phyloP scores from a whole-genome alignment of 179 eudicot genomes.

The Spinacia oleracea region DNA sequence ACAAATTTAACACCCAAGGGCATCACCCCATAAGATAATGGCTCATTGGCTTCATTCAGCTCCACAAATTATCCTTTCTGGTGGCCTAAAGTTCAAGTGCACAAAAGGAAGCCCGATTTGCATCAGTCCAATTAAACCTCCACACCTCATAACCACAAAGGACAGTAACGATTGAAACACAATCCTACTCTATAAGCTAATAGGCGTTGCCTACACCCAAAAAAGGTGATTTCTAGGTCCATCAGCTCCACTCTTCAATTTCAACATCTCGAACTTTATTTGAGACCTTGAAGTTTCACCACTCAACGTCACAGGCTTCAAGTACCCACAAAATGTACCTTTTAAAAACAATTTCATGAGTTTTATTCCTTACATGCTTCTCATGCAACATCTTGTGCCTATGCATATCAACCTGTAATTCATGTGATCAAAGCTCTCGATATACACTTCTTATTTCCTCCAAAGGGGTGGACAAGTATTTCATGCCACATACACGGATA shows the following conservation, averaged over 20 bases:
- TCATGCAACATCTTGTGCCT: neutral
- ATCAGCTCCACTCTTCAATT: neutral
- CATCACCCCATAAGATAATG: neutral
- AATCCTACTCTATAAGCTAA: neutral
- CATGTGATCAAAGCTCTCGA: neutral
- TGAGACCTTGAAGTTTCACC: neutral
- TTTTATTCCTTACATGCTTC: neutral
- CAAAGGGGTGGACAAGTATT: neutral
- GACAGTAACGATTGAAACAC: no score
- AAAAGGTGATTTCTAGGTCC: neutral
- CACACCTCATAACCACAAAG: no score
- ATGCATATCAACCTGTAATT: neutral
- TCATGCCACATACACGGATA: neutral
- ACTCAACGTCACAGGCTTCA: neutral
- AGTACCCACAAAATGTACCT: neutral
- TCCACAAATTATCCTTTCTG: neutral
- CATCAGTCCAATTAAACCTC: neutral
- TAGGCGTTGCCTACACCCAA: neutral
- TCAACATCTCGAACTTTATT: neutral
- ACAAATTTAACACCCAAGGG: neutral
- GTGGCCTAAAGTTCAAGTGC: neutral
- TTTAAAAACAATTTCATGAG: neutral
- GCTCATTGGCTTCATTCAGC: neutral
- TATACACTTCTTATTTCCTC: neutral
- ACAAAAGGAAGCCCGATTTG: neutral